Evolutionary conservation across 1,284 basidiomycete species (phyloP).

Genomic region (Tilletiopsis washingtonensis): DNA sequence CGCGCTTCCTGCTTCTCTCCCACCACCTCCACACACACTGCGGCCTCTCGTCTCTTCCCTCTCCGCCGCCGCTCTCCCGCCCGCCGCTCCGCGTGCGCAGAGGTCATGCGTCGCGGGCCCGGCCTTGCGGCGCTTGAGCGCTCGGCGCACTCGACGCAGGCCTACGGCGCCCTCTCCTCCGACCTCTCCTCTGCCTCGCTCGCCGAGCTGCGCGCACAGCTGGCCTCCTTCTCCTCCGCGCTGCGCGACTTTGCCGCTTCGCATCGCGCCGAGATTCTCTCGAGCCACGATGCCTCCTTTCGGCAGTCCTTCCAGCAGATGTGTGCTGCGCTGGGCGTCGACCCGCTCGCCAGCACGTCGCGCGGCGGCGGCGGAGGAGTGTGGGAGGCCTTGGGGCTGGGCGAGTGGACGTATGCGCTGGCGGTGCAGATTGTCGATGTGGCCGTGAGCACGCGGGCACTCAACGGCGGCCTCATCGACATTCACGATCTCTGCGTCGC

Average conservation of each 20-base stretch:
- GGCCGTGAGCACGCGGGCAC: slow-evolving; percentile 76
- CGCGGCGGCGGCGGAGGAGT: slow-evolving; percentile 50
- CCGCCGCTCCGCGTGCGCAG: no score
- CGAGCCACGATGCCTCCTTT: slow-evolving; percentile 74
- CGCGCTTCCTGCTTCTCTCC: no score
- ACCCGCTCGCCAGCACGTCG: slow-evolving; percentile 61
- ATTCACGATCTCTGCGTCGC: slow-evolving; percentile 74
- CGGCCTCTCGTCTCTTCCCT: no score
- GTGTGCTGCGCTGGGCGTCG: slow-evolving; percentile 89
- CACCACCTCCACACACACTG: no score
- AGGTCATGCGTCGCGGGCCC: slow-evolving; percentile 53
- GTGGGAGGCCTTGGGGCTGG: slow-evolving; percentile 68
- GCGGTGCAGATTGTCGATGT: slow-evolving; percentile 96
- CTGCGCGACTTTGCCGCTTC: slow-evolving; percentile 71
- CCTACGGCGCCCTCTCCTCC: slow-evolving; percentile 71
- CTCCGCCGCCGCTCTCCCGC: no score
- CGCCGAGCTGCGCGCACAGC: slow-evolving; percentile 68
- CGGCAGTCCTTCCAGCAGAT: slow-evolving; percentile 89
- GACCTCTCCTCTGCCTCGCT: slow-evolving; percentile 71
- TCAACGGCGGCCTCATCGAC: slow-evolving; percentile 85
- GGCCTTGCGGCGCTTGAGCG: slow-evolving; percentile 53
- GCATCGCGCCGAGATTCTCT: slow-evolving; percentile 72
- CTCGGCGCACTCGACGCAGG: slow-evolving; percentile 47
- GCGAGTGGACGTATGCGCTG: slow-evolving; percentile 92
- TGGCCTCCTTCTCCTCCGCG: slow-evolving; percentile 71